A percentile compares a stretch with the other conserved stretches of the same genome.
Conservation (phyloP, 192 early-diverging fungal genomes). For the Coemansia sp. region DNA sequence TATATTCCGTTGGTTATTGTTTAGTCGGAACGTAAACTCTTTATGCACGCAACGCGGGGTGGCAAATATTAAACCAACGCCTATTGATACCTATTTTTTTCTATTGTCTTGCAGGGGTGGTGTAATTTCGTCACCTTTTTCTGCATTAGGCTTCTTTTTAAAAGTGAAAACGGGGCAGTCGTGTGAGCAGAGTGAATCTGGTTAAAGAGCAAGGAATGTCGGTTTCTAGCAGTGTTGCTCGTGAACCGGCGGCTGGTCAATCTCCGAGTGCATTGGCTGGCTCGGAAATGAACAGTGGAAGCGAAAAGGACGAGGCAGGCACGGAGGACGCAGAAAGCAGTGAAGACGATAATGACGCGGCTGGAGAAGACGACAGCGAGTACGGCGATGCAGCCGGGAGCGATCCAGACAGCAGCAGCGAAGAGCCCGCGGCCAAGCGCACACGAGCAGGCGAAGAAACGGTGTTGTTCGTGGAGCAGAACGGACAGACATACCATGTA, state of each 20-base stretch:
- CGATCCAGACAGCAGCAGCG: slow-evolving; percentile 4
- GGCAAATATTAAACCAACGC: background rate
- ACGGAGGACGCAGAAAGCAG: background rate
- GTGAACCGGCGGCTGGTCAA: background rate
- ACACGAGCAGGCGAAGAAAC: background rate
- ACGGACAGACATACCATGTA: slow-evolving; percentile 22
- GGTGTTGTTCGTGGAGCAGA: slow-evolving; percentile 21
- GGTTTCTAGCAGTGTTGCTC: slow-evolving; percentile 10
- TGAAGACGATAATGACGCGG: background rate
- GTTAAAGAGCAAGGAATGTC: slow-evolving; percentile 11
- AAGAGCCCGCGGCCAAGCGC: slow-evolving; percentile 13
- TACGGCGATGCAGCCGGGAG: background rate
- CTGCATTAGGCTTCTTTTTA: background rate
- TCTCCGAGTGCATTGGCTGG: background rate
- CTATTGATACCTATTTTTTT: background rate
- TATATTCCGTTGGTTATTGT: background rate
- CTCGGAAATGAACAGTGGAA: background rate
- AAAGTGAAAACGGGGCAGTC: background rate
- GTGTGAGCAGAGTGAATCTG: slow-evolving; percentile 4
- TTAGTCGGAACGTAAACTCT: background rate
- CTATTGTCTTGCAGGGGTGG: background rate
- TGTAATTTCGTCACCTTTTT: slow-evolving; percentile 4
- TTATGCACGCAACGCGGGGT: background rate
- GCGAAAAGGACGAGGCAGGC: background rate
- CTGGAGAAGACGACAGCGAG: background rate